Conservation (phyloP, 1,284 basidiomycete genomes). For the Rhizoctonia solani region DNA sequence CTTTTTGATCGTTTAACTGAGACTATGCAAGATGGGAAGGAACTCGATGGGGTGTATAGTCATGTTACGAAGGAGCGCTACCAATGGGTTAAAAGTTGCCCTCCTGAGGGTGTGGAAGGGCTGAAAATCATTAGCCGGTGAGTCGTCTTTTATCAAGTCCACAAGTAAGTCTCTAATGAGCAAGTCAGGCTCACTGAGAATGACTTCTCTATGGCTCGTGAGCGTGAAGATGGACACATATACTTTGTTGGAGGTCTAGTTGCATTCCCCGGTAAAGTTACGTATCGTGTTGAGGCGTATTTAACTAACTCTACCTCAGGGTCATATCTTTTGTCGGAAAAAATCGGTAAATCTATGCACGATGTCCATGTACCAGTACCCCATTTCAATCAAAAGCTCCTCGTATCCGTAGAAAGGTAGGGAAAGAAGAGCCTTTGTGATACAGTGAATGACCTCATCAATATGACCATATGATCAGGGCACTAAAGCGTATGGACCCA, state of each 20-base stretch:
- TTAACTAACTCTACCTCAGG: conserved; percentile 40
- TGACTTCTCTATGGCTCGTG: conserved; percentile 51
- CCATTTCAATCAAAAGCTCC: conserved; percentile 51
- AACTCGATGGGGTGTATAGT: conserved; percentile 46
- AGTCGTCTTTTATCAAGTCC: conserved; percentile 25
- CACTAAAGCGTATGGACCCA: conserved; percentile 49
- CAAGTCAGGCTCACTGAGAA: conserved; percentile 48
- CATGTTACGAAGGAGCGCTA: conserved; percentile 46
- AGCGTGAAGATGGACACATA: conserved; percentile 48
- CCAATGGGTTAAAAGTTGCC: conserved; percentile 18
- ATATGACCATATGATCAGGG: conserved; percentile 37
- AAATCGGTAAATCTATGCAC: conserved; percentile 47
- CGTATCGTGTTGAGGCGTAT: neutral
- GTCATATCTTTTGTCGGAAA: conserved; percentile 48
- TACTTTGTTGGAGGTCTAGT: conserved; percentile 51
- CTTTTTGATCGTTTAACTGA: conserved; percentile 43
- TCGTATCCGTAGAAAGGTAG: conserved; percentile 48
- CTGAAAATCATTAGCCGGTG: conserved; percentile 44
- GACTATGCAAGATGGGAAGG: conserved; percentile 25
- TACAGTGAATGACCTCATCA: neutral
- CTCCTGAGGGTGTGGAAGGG: conserved; percentile 45
- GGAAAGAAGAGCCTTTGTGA: neutral
- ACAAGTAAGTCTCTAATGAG: neutral
- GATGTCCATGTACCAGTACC: conserved; percentile 48
- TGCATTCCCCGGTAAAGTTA: conserved; percentile 46